Conservation (phyloP, 495 filamentous ascomycete genomes). For the Penicillium turbatum region DNA sequence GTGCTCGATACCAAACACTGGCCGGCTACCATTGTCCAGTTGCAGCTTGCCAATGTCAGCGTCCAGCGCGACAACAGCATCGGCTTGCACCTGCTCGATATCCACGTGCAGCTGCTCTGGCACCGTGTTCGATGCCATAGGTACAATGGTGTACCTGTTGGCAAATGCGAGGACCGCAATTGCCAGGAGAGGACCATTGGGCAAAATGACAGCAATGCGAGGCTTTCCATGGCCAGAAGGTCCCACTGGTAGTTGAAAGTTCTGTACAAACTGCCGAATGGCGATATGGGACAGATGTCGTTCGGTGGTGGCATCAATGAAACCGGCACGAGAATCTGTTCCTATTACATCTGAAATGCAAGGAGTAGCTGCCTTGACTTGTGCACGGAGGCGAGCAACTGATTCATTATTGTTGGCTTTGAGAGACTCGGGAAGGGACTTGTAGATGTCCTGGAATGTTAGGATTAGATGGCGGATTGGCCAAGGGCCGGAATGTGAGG, state of each 20-base stretch:
- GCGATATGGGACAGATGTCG: constrained; percentile 11
- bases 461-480: constrained; percentile 7
- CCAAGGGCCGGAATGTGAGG: constrained; percentile 8
- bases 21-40: constrained; percentile 12
- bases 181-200: constrained; percentile 18
- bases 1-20: constrained; percentile 15
- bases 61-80: constrained; percentile 20
- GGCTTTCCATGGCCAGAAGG: constrained; percentile 16
- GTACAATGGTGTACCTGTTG: constrained; percentile 20
- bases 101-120: constrained; percentile 22
- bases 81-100: constrained; percentile 16
- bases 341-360: constrained; percentile 9
- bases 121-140: constrained; percentile 18
- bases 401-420: constrained; percentile 12
- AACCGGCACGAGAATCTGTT: constrained; percentile 12
- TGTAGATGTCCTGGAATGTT: constrained; percentile 15
- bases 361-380: constrained; percentile 11
- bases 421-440: constrained; percentile 9
- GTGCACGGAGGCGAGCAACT: constrained; percentile 5
- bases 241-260: constrained; percentile 11
- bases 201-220: constrained; percentile 19
- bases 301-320: constrained; percentile 12
- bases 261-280: constrained; percentile 14
- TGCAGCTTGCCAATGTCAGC: constrained; percentile 17
- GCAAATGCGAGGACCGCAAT: constrained; percentile 16